Evolutionary conservation across 257 asterid species (phyloP), one percentile per base, ranked within the genome.

Genomic region (Rauvolfia tetraphylla): DNA sequence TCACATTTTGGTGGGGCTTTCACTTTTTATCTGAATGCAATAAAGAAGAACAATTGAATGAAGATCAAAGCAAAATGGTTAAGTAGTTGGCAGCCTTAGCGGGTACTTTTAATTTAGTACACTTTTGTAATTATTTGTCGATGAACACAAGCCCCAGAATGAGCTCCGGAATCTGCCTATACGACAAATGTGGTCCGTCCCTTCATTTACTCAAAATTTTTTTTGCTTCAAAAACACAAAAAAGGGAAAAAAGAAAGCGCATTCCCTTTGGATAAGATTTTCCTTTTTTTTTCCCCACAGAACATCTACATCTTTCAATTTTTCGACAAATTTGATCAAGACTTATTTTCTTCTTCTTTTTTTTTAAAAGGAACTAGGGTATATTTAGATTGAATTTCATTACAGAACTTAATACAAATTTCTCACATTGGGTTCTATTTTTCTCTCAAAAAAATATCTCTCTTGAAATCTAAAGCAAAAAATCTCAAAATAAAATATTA

Each of bases 151-250:
- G 63, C 22, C 39, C 42, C 42, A 58, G 22, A 39, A 41, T 36
- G 54, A 74, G 9, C 57, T 58, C 69, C 46, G 6, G 14, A 20
- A 56, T 73, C 69, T 74, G 59, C 58, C 71, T 42, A 11, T 79
- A 46, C 48, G 17, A 46, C 57, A 54, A 34, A 8, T 54, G 79
- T 79, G 83, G 79, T 74, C 79, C 83, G 79, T 74, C 79, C 83
- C 78, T 42, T 53, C 27, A 29, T 71, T 71, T 48, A 27, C 42
- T 48, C 25, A 20, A 20, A 49, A 49, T 49, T 3, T 49, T 49
- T 14, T 49, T 14, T 49, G 56, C 56, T 13, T 15, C 20, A 46
- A 46, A 46, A 14, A 46, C 11, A 46, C 2, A 1, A 49, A 71
- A 15, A 29, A 15, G 14, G 3, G 22, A 33, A 18, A 14, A 1